phyloP scores from a whole-genome alignment of 805 yeast species.

The Alloascoidea hylecoeti region DNA sequence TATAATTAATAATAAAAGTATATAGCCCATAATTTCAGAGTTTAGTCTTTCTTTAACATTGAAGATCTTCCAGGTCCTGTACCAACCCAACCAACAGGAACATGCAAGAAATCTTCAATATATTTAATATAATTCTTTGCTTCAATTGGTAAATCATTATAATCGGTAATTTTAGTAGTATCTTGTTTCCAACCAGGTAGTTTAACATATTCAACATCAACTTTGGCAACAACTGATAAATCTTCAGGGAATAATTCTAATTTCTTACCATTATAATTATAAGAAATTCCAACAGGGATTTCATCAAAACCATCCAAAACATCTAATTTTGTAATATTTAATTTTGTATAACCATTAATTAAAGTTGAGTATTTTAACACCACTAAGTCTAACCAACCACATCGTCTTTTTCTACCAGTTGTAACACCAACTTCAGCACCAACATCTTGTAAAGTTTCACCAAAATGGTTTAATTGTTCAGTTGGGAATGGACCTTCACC shows the following conservation, averaged over 20 bases:
- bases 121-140: slow-evolving; percentile 75
- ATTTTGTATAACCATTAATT: slow-evolving; percentile 89
- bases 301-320: slow-evolving; percentile 85
- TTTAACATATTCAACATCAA: slow-evolving; percentile 83
- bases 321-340: slow-evolving; percentile 92
- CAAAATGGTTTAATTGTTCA: slow-evolving; percentile 80
- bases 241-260: slow-evolving; percentile 88
- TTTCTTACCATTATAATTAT: slow-evolving; percentile 64
- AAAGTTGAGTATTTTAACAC: slow-evolving; percentile 82
- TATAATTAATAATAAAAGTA: too few relatives aligned
- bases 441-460: slow-evolving; percentile 76
- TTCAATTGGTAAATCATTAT: slow-evolving; percentile 72
- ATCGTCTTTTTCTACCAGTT: slow-evolving; percentile 97
- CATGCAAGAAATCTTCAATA: slow-evolving; percentile 74
- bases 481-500: slow-evolving; percentile 99
- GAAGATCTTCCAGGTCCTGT: slow-evolving; percentile 96
- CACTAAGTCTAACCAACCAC: slow-evolving; percentile 98
- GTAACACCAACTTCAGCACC: slow-evolving; percentile 98
- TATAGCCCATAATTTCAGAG: too few relatives aligned
- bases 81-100: slow-evolving; percentile 94
- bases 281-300: slow-evolving; percentile 77
- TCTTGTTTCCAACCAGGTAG: slow-evolving; percentile 91
- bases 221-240: slow-evolving; percentile 65
- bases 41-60: slow-evolving; percentile 49
- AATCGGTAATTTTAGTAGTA: slow-evolving; percentile 57